These are phyloP conservation scores for Thalassiosira livingstoniorum DNA, from an alignment of 352 stramenopile species.

Conservation along the genomic window DNA sequence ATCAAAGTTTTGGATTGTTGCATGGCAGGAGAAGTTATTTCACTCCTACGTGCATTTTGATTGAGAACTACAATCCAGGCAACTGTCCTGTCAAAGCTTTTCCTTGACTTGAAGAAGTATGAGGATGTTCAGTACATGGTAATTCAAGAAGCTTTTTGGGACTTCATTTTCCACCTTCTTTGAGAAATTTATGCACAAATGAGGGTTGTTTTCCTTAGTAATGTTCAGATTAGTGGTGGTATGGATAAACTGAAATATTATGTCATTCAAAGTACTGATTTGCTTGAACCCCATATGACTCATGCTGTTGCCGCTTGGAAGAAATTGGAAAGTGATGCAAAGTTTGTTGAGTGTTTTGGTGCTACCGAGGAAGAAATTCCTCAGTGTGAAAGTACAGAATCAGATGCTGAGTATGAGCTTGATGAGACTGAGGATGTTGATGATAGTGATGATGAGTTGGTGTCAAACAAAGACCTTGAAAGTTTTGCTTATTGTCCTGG, in stretches of 20 bases:
- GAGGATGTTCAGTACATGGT: neutral
- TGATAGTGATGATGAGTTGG: too few species aligned
- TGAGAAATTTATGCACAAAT: conserved; percentile 9
- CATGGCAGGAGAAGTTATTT: neutral
- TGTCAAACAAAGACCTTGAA: too few species aligned
- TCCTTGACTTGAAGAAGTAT: neutral
- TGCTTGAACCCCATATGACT: neutral
- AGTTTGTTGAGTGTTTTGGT: too few species aligned
- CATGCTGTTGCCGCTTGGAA: too few species aligned
- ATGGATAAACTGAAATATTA: conserved; percentile 31
- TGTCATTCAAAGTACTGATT: conserved; percentile 6
- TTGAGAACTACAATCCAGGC: neutral
- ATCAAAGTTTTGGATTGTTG: conserved; percentile 1
- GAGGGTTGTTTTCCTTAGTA: conserved; percentile 9
- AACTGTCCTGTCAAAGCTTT: neutral
- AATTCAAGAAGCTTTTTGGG: neutral
- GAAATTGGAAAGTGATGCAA: too few species aligned
- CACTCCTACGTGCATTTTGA: neutral
- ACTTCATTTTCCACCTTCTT: neutral
- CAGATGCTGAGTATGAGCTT: too few species aligned
- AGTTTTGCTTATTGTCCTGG: too few species aligned
- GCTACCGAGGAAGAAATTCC: too few species aligned
- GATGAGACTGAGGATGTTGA: too few species aligned
- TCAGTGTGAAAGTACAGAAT: too few species aligned
- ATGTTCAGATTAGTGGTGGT: neutral